phyloP scores from a whole-genome alignment of 2,329 filamentous ascomycete genomes.

The Coleophoma eucalyptorum region DNA sequence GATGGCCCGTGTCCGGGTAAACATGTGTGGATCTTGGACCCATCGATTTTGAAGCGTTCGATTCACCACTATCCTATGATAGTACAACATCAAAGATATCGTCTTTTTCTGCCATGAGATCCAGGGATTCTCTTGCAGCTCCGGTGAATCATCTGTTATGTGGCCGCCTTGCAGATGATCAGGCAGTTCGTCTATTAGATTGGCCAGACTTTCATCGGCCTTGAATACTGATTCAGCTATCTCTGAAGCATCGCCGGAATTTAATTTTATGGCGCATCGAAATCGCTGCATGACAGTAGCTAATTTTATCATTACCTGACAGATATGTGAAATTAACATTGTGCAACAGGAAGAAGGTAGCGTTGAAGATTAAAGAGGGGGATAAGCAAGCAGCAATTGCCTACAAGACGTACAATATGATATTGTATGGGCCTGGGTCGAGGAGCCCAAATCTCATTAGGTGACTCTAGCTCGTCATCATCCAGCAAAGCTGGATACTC shows the following conservation, averaged over 20 bases:
- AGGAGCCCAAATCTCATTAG: neutral
- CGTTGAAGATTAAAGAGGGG: too few relatives aligned
- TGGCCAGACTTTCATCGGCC: neutral
- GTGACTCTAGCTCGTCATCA: neutral
- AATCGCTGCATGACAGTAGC: neutral
- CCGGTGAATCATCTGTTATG: neutral
- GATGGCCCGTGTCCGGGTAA: neutral
- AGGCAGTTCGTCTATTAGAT: neutral
- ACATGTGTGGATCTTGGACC: neutral
- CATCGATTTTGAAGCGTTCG: constrained; percentile 1
- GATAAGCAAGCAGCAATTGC: too few relatives aligned
- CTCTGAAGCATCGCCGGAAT: neutral
- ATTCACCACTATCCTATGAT: neutral
- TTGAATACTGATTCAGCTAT: neutral
- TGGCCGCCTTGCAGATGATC: neutral
- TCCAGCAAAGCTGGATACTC: neutral
- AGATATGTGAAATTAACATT: too few relatives aligned
- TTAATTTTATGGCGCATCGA: neutral
- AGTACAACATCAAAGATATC: neutral
- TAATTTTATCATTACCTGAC: constrained; percentile 1
- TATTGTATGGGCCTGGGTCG: neutral
- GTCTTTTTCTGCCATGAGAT: constrained; percentile 43
- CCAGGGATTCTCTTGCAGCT: constrained; percentile 35
- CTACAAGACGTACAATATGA: too few relatives aligned
- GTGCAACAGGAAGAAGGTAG: too few relatives aligned